Evolutionary conservation across 768 basidiomycete genomes (phyloP).

Genomic region (Wakefieldia striispora): DNA sequence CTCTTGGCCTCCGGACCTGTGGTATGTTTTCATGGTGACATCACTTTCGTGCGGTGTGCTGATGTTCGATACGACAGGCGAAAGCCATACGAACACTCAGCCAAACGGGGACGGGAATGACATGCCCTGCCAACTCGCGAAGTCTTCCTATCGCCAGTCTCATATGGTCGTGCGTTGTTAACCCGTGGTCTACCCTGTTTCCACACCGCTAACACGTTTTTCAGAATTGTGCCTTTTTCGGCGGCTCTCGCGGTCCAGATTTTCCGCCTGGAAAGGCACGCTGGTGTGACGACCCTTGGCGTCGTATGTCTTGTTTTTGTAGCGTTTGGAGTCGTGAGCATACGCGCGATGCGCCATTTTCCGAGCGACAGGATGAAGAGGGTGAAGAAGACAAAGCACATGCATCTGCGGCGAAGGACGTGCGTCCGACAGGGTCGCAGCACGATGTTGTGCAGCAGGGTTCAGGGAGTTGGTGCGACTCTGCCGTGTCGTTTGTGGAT

Average conservation of each 20-base stretch:
- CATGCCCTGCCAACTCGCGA: too few species aligned
- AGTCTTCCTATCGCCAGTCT: too few species aligned
- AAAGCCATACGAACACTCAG: too few species aligned
- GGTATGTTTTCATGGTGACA: too few species aligned
- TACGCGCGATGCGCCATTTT: conserved; percentile 2
- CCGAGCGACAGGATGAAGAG: not conserved
- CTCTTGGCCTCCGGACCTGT: too few species aligned
- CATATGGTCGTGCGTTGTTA: too few species aligned
- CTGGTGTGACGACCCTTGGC: not conserved
- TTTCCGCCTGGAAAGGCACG: not conserved
- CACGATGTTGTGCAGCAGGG: not conserved
- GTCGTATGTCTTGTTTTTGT: conserved; percentile 7
- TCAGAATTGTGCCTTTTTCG: conserved; percentile 7
- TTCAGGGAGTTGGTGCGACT: not conserved
- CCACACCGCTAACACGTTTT: not conserved
- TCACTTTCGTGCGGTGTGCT: too few species aligned
- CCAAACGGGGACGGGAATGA: too few species aligned
- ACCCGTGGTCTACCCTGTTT: too few species aligned
- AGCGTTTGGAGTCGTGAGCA: not conserved
- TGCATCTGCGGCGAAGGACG: not conserved
- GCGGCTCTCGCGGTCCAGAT: conserved; percentile 6
- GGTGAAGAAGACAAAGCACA: not conserved
- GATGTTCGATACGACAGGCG: too few species aligned
- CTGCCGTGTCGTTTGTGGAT: too few species aligned
- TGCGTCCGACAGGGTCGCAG: not conserved